Base-by-base conservation (phyloP, 1,284 basidiomycete genomes). In the Sporisorium exsertum region DNA sequence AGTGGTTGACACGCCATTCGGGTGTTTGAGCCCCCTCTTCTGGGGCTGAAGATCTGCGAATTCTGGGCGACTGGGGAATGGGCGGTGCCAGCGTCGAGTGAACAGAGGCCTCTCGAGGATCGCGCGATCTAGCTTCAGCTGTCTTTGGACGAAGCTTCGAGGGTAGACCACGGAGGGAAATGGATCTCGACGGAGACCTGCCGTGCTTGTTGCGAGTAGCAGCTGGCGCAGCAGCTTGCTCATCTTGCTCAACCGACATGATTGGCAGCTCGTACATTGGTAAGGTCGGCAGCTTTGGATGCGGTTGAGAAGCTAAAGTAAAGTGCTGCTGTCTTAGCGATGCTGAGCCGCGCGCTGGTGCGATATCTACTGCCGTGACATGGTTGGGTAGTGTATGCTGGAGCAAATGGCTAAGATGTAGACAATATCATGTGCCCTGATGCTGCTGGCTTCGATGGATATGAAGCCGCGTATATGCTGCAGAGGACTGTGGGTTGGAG, bases 21-120 rank as follows among this genome's bases (percentile, higher is more conserved):
- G 66, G 62, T 3, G 56, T 57, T 10, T 51, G 51, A 8, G 55
- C 33, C 5, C 58, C 59, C 27, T 74, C 72, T 56, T 70, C 58
- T 16, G 66, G 72, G 7, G 72, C 72, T n/a, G 72, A 74, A 2
- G 72, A 65, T 45, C 71, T 56, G 16, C 71, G 65, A 20, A 65
- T 8, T 26, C 71, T 47, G 6, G 62, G 58, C 8, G 62, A 62
- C 2, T 40, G 32, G 13, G 62, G 65, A 13, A 57, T 35, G 5
- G 65, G 65, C 12, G 62, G 65, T 13, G 55, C 62, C 16, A 73
- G 54, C 3, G 33, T 66, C 4, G 69, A 51, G n/a, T n/a, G n/a
- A 32, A 27, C 35, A 4, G 51, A 2, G n/a, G 42, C 20, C 18
- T 56, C 58, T 8, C 47, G 40, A 5, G 56, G 56, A 27, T 53